These are phyloP conservation scores for Cichorium intybus DNA, from an alignment of 140 eudicot species.

Conservation along the genomic window DNA sequence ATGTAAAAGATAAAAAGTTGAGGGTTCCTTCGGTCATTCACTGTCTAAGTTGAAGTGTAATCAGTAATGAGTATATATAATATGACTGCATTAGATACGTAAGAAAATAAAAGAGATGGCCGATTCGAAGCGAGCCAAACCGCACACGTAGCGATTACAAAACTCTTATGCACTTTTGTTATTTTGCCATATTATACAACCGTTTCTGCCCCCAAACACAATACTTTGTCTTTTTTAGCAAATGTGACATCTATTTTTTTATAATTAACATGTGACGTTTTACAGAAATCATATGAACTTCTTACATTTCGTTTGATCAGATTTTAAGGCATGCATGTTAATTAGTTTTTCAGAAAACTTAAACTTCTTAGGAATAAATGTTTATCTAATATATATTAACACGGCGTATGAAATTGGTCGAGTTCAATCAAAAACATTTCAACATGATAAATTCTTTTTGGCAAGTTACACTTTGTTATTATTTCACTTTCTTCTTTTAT, in stretches of 20 bases:
- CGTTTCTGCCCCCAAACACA: conserved; percentile 4
- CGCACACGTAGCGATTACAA: background rate
- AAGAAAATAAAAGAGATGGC: background rate
- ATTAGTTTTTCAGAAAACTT: too few species aligned
- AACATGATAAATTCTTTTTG: too few species aligned
- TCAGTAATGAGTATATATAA: background rate
- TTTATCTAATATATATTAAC: too few species aligned
- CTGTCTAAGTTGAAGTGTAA: background rate
- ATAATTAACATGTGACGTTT: background rate
- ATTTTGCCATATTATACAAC: conserved; percentile 2
- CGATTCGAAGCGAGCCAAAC: background rate
- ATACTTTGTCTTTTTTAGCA: background rate
- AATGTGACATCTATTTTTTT: background rate
- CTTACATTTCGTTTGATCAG: background rate
- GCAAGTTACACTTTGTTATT: too few species aligned
- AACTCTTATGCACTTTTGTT: background rate
- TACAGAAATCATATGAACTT: background rate
- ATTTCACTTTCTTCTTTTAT: too few species aligned
- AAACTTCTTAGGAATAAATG: too few species aligned
- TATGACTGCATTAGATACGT: background rate
- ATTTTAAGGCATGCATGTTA: too few species aligned
- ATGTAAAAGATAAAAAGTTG: background rate
- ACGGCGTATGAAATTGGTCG: too few species aligned
- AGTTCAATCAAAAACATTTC: too few species aligned
- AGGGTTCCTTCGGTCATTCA: background rate